These are phyloP conservation scores for Drechslera avenae DNA, from an alignment of 2,329 filamentous ascomycete genomes.

Conservation along the genomic window DNA sequence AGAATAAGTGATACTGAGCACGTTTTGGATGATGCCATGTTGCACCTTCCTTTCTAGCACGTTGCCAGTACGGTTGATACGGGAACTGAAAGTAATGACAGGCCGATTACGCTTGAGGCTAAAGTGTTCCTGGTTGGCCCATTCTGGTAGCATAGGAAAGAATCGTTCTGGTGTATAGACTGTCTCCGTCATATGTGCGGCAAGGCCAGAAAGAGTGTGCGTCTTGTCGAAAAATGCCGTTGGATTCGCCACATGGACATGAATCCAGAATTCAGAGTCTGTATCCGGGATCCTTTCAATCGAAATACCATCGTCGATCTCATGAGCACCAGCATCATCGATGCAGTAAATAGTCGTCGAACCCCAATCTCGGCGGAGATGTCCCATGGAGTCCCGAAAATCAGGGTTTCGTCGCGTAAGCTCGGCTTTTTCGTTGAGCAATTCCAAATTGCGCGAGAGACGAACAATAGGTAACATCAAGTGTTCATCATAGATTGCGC, in stretches of 20 bases:
- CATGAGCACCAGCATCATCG: constrained; percentile 67
- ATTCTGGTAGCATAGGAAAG: constrained; percentile 62
- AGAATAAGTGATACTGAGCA: constrained; percentile 58
- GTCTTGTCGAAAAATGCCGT: constrained; percentile 69
- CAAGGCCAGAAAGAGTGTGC: constrained; percentile 63
- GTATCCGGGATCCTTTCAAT: constrained; percentile 62
- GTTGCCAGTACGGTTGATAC: constrained; percentile 57
- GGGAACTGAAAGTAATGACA: constrained; percentile 65
- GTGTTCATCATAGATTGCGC: constrained; percentile 63
- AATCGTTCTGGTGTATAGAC: constrained; percentile 63
- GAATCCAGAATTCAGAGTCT: constrained; percentile 69
- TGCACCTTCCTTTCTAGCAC: constrained; percentile 60
- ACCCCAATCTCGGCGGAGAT: constrained; percentile 64
- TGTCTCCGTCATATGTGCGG: constrained; percentile 62
- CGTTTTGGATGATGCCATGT: constrained; percentile 60
- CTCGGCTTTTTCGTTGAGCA: constrained; percentile 45
- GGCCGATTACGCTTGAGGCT: constrained; percentile 61
- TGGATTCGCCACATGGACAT: constrained; percentile 79
- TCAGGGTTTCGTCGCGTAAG: constrained; percentile 33
- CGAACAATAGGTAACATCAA: constrained; percentile 58
- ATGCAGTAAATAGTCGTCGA: constrained; percentile 72
- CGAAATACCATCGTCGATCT: constrained; percentile 82
- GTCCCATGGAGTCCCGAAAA: constrained; percentile 60
- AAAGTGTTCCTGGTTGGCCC: constrained; percentile 57
- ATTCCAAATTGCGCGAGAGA: constrained; percentile 51